Evolutionary conservation across 2,329 filamentous ascomycete genomes (phyloP).

Genomic region (Cordyceps pruinosa): DNA sequence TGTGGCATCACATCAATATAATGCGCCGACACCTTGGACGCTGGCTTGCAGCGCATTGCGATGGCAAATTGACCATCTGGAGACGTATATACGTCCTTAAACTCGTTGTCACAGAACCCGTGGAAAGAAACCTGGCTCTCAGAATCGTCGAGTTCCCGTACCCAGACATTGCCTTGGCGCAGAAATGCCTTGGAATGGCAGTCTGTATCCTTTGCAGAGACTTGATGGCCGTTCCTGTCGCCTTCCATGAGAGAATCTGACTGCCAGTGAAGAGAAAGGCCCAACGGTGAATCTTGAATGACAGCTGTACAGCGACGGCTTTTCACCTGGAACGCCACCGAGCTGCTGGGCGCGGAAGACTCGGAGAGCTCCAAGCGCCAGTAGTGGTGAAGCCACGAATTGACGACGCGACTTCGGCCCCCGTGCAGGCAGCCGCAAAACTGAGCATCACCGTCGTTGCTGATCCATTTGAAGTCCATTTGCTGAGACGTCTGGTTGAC

Average conservation of each 20-base stretch:
- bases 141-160: not conserved
- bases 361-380: constrained; percentile 12
- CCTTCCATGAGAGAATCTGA: constrained; percentile 2
- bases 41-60: constrained; percentile 21
- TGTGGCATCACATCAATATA: constrained; percentile 21
- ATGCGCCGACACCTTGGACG: constrained; percentile 11
- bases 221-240: not conserved
- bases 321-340: constrained; percentile 6
- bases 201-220: not conserved
- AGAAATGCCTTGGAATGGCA: constrained; percentile 2
- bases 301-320: not conserved
- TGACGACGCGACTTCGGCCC: not conserved
- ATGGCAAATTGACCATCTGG: constrained; percentile 14
- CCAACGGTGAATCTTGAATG: constrained; percentile 7
- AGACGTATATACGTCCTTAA: constrained; percentile 15
- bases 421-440: constrained; percentile 11
- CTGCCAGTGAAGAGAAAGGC: constrained; percentile 4
- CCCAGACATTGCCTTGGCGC: constrained; percentile 6
- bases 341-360: not conserved
- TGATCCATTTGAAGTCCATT: constrained; percentile 21
- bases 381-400: constrained; percentile 12
- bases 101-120: constrained; percentile 16
- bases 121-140: constrained; percentile 16
- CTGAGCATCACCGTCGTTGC: constrained; percentile 16
- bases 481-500: constrained; percentile 18